phyloP scores from a whole-genome alignment of 2,329 filamentous ascomycete species.

The Cadophora sp. region DNA sequence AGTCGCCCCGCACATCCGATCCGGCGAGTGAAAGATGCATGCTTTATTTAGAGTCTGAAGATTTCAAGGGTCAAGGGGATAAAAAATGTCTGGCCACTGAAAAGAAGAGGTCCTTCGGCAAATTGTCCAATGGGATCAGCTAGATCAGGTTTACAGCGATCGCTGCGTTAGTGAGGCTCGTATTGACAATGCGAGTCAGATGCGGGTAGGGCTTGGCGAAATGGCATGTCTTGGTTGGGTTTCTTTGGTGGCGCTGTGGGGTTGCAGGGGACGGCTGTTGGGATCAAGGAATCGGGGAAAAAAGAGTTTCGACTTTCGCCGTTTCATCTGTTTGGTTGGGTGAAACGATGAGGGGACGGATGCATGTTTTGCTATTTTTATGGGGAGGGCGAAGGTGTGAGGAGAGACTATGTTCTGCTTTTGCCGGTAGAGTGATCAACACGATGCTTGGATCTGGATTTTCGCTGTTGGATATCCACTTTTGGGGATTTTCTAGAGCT shows the following conservation, averaged over 20 bases:
- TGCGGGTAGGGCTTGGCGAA: slow-evolving; percentile 11
- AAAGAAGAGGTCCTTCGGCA: neutral
- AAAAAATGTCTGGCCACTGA: neutral
- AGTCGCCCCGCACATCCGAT: neutral
- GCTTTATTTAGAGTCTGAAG: neutral
- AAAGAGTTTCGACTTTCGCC: neutral
- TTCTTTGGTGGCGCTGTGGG: neutral
- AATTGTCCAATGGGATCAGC: neutral
- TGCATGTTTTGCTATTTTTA: slow-evolving; percentile 11
- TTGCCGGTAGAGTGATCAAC: neutral
- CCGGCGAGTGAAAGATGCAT: neutral
- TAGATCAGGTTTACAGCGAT: neutral
- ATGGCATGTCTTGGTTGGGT: neutral
- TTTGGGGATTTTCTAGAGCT: neutral
- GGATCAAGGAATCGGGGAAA: slow-evolving; percentile 7
- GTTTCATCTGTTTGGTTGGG: slow-evolving; percentile 1
- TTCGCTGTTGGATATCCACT: neutral
- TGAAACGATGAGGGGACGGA: neutral
- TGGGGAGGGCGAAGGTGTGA: neutral
- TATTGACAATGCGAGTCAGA: slow-evolving; percentile 1
- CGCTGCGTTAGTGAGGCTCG: neutral
- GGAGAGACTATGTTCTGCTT: neutral
- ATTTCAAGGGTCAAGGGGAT: neutral
- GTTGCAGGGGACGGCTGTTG: slow-evolving; percentile 5
- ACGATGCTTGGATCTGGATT: neutral